Base-by-base conservation (phyloP, 768 basidiomycete species). In the Pholiota microspora region DNA sequence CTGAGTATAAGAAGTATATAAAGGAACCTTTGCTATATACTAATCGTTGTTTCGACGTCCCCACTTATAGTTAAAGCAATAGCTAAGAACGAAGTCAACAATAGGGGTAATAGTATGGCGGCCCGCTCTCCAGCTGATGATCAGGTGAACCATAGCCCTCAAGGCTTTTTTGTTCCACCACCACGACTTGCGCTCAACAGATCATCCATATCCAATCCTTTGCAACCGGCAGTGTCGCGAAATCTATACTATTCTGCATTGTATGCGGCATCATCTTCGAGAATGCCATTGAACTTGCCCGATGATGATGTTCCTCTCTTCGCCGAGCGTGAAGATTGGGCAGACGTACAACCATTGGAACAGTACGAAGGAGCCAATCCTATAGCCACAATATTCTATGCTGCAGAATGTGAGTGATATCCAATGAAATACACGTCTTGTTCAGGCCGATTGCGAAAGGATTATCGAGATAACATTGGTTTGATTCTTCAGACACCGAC, bases 381-480 rank as follows among this genome's bases (percentile, higher is more conserved):
- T 1, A 76, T 98, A 36, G 95, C 93, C 0, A 92, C 93, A 2
- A 98, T 99, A 69, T 85, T 95, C 66, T 99, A 99, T 65, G 83
- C 84, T 3, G 76, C 77, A 34, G 88, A 94, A 77, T 99, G 96
- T 95, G 53, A 65, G 91, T 78, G n/a, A 6, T 23, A 6, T 23
- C 23, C 21, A 23, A 8, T 40, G 10, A 23, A 21, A 42, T 42
- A 21, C 16, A 21, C 18, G 1, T 10, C 8, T 42, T 42, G 2
- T 8, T 10, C 10, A 21, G 35, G 35, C 35, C 40, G 40, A 42
- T 42, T 21, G 8, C 12, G 8, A 16, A 23, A 42, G 7, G 40
- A 42, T 42, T 21, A 21, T 10, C 8, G 18, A 42, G 21, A 42
- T 23, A 10, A 42, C 13, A 9, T 12, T 42, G 40, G 23, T 21